phyloP scores from a whole-genome alignment of 306 rosid genomes.

The Adenanthera pavonina region DNA sequence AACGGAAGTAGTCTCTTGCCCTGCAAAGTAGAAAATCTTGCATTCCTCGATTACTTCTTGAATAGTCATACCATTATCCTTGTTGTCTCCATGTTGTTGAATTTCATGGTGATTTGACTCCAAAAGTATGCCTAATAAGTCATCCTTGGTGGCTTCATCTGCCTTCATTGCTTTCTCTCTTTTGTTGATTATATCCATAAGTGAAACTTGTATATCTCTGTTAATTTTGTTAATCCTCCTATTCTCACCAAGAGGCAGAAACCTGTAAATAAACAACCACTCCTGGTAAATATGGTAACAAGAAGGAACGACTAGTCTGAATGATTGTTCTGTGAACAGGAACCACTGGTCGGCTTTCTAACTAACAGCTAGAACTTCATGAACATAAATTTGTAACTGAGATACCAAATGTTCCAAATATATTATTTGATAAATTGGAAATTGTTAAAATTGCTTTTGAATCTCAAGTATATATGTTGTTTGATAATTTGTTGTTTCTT shows the following conservation, averaged over 20 bases:
- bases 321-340: too few species aligned
- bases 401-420: too few species aligned
- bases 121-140: too few species aligned
- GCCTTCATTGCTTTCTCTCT: constrained; percentile 38
- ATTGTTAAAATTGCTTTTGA: neutral
- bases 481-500: neutral
- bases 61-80: constrained; percentile 51
- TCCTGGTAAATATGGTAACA: neutral
- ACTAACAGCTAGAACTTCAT: neutral
- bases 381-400: too few species aligned
- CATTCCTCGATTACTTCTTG: too few species aligned
- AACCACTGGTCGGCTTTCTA: neutral
- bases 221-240: constrained; percentile 39
- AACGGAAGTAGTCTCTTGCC: too few species aligned
- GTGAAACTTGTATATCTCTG: constrained; percentile 27
- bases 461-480: neutral
- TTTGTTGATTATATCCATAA: constrained; percentile 38
- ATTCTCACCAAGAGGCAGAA: constrained; percentile 37
- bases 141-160: constrained; percentile 41
- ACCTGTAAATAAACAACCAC: constrained; percentile 33
- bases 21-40: too few species aligned
- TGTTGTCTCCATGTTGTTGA: constrained; percentile 43
- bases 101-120: constrained; percentile 52
- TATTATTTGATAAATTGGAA: too few species aligned
- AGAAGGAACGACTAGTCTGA: neutral